phyloP scores from a whole-genome alignment of 2,329 filamentous ascomycete species.

The Cytospora piceicola region DNA sequence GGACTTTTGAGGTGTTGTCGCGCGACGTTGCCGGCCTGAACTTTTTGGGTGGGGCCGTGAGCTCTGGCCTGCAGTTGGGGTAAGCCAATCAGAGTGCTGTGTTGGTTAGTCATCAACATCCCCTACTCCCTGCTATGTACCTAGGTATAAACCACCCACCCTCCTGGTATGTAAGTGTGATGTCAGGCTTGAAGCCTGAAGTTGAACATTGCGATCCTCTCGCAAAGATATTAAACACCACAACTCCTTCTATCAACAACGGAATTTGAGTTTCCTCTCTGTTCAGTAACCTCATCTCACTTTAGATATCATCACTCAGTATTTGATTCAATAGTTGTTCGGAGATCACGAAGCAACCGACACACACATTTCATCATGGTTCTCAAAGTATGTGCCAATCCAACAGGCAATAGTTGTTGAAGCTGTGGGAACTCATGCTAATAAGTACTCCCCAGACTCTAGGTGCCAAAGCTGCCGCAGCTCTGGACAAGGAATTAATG shows the following conservation, averaged over 20 bases:
- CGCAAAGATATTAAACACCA: slow-evolving; percentile 3
- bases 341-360: background rate
- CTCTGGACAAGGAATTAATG: slow-evolving; percentile 94
- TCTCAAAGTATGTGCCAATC: slow-evolving; percentile 37
- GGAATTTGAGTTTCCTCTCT: background rate
- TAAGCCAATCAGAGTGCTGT: slow-evolving; percentile 11
- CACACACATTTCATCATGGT: slow-evolving; percentile 36
- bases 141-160: too few species aligned
- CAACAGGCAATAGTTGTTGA: background rate
- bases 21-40: slow-evolving; percentile 15
- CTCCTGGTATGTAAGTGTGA: slow-evolving; percentile 12
- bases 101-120: slow-evolving; percentile 8
- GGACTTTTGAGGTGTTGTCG: slow-evolving; percentile 4
- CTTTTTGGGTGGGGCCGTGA: slow-evolving; percentile 26
- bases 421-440: slow-evolving; percentile 27
- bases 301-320: background rate
- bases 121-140: background rate
- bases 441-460: slow-evolving; percentile 65
- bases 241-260: background rate
- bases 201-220: background rate
- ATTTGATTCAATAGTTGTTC: background rate
- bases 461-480: slow-evolving; percentile 82
- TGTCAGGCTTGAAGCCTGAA: slow-evolving; percentile 2
- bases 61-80: slow-evolving; percentile 19
- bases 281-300: background rate